Conservation (phyloP, 495 filamentous ascomycete species). For the Daldinia bambusicola region DNA sequence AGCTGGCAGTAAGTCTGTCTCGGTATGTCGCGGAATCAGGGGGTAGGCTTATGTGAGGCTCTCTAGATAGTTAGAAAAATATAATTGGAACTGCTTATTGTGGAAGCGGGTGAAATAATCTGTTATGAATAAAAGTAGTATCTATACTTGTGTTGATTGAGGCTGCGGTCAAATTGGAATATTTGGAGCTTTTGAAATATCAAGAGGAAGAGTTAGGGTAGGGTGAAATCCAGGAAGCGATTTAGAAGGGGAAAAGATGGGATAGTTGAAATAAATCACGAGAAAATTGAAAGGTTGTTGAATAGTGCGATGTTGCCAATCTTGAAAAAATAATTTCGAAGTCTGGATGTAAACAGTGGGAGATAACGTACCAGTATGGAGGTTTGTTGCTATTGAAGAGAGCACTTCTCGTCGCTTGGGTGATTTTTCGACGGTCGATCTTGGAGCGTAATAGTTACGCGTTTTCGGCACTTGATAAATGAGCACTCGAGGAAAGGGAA, state of each 20-base stretch:
- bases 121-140: neutral
- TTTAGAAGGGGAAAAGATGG: neutral
- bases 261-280: neutral
- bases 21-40: neutral
- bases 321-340: neutral
- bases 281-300: neutral
- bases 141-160: neutral
- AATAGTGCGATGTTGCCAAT: neutral
- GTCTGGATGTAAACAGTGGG: neutral
- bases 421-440: neutral
- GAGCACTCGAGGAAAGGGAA: neutral
- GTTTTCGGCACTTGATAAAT: neutral
- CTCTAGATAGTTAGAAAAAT: too few species aligned
- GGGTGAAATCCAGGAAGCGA: neutral
- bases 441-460: neutral
- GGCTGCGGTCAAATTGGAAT: neutral
- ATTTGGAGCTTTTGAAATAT: neutral
- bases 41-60: neutral
- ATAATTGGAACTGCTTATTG: too few species aligned
- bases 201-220: neutral
- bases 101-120: neutral
- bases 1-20: neutral
- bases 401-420: neutral
- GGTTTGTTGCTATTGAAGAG: neutral
- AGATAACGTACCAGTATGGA: neutral